Conservation (phyloP, 1,284 basidiomycete genomes). For the Sanghuangporus weigelae region DNA sequence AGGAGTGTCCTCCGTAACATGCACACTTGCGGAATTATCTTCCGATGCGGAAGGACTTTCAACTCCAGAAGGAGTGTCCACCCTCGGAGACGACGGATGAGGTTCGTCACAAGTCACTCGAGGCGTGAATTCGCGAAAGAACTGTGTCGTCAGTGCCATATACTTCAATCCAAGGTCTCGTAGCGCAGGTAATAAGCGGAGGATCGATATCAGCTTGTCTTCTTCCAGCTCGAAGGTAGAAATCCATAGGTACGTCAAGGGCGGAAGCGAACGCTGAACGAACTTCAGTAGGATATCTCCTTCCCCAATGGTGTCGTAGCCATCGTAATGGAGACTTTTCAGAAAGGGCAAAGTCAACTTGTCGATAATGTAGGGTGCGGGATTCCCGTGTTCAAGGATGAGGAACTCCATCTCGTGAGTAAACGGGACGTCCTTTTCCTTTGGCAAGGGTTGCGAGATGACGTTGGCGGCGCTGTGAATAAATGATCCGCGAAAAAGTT, state of each 20-base stretch:
- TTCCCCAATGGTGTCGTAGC: background rate
- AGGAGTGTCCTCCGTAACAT: too few relatives aligned
- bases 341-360: background rate
- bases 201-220: background rate
- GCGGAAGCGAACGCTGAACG: background rate
- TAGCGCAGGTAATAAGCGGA: background rate
- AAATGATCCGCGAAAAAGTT: background rate
- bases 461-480: background rate
- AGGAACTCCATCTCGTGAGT: background rate
- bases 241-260: background rate
- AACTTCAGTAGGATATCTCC: background rate
- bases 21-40: too few relatives aligned
- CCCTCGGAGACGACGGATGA: background rate
- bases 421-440: background rate
- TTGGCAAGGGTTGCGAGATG: background rate
- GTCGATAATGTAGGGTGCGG: background rate
- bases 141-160: background rate
- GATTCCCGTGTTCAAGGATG: background rate
- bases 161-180: background rate
- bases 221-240: background rate
- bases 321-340: background rate
- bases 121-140: background rate
- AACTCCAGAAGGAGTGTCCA: too few relatives aligned
- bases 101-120: background rate
- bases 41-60: too few relatives aligned